These are phyloP conservation scores for Fusarium citri DNA, from an alignment of 2,329 filamentous ascomycete genomes.

Conservation along the genomic window DNA sequence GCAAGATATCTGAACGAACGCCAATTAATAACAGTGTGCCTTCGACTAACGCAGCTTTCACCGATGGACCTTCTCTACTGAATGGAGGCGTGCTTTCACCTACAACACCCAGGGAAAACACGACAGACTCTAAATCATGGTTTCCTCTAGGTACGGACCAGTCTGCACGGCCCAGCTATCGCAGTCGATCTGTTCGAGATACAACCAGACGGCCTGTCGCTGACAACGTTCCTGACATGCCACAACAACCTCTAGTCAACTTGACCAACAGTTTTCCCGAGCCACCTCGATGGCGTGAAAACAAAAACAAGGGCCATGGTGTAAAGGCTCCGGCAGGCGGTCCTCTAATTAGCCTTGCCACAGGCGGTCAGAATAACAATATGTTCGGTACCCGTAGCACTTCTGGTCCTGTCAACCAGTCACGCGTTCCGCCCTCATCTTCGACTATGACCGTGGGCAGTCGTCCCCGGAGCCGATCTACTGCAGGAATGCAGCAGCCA, in stretches of 20 bases:
- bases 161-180: slow-evolving; percentile 46
- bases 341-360: slow-evolving; percentile 62
- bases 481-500: slow-evolving; percentile 31
- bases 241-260: slow-evolving; percentile 75
- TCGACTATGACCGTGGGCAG: slow-evolving; percentile 24
- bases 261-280: slow-evolving; percentile 71
- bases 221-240: slow-evolving; percentile 49
- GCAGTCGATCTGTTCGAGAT: slow-evolving; percentile 44
- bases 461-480: slow-evolving; percentile 46
- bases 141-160: slow-evolving; percentile 54
- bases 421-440: slow-evolving; percentile 29
- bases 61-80: slow-evolving; percentile 67
- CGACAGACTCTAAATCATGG: slow-evolving; percentile 51
- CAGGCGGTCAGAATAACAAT: slow-evolving; percentile 40
- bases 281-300: slow-evolving; percentile 67
- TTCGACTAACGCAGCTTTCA: slow-evolving; percentile 58
- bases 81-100: slow-evolving; percentile 53
- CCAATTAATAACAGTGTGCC: slow-evolving; percentile 44
- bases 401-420: slow-evolving; percentile 37
- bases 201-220: slow-evolving; percentile 38
- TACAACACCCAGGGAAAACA: slow-evolving; percentile 38
- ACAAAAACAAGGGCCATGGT: slow-evolving; percentile 63
- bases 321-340: slow-evolving; percentile 55
- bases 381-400: slow-evolving; percentile 21
- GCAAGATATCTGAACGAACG: slow-evolving; percentile 51